Evolutionary conservation across 2,329 filamentous ascomycete species (phyloP).

Genomic region (Aspergillus alliaceus): DNA sequence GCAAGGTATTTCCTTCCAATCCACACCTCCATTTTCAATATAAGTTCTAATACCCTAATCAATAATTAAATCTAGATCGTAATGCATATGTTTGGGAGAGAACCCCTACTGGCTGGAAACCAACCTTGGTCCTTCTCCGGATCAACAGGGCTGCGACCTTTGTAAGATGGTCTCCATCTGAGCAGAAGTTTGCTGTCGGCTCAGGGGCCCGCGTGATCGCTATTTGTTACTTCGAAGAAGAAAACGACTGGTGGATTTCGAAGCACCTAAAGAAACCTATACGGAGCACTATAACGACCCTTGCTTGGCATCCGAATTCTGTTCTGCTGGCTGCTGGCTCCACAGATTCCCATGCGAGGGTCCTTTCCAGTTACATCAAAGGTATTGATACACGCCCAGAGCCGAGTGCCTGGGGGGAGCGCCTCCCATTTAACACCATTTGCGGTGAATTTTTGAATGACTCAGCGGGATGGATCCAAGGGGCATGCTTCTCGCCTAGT

Average conservation of each 20-base stretch:
- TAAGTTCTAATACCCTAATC: neutral
- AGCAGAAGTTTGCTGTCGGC: constrained; percentile 96
- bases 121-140: constrained; percentile 91
- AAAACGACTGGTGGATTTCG: constrained; percentile 99
- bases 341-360: constrained; percentile 94
- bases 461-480: constrained; percentile 95
- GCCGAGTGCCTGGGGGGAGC: constrained; percentile 88
- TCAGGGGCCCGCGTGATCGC: constrained; percentile 94
- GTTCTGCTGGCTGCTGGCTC: constrained; percentile 91
- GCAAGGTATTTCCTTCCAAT: constrained; percentile 62
- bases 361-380: constrained; percentile 96
- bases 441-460: constrained; percentile 96
- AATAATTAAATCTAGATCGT: constrained; percentile 62
- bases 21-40: neutral
- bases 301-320: constrained; percentile 97
- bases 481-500: constrained; percentile 86
- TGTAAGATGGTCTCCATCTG: constrained; percentile 94
- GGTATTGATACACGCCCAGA: constrained; percentile 84
- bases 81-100: constrained; percentile 99
- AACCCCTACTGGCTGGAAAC: constrained; percentile 89
- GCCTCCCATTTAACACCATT: constrained; percentile 95
- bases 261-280: constrained; percentile 99
- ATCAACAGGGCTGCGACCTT: constrained; percentile 97
- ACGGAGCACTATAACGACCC: constrained; percentile 90
- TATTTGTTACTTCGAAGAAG: constrained; percentile 97